Percentiles rank a stretch among this genome's conserved stretches.
Conservation (phyloP, 495 filamentous ascomycete species). For the Talaromyces stipitatus region DNA sequence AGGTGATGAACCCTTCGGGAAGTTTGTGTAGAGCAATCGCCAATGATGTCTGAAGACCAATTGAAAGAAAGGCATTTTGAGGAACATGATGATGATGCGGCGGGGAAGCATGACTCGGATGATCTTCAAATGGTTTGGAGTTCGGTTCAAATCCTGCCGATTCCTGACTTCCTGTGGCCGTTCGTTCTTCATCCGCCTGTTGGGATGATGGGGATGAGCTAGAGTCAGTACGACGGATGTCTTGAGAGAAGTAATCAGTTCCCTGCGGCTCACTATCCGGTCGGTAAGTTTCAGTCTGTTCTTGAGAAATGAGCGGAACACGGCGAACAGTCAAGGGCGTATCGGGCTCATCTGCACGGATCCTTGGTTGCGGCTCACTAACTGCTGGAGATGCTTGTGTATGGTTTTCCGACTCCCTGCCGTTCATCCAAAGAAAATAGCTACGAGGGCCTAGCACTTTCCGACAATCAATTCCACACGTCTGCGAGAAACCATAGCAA, state of each 20-base stretch:
- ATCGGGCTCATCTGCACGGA: constrained; percentile 2
- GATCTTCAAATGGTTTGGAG: constrained; percentile 7
- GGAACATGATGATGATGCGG: constrained; percentile 96
- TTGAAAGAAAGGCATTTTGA: constrained; percentile 84
- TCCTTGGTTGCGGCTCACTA: not conserved
- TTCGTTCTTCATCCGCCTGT: not conserved
- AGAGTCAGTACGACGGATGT: not conserved
- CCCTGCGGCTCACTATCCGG: not conserved
- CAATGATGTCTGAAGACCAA: constrained; percentile 86
- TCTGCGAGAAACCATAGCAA: constrained; percentile 78
- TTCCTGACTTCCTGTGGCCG: constrained; percentile 1
- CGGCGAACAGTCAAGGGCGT: constrained; percentile 8
- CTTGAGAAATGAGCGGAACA: not conserved
- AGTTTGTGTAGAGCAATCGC: constrained; percentile 96
- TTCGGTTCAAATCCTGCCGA: not conserved
- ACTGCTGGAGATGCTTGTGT: not conserved
- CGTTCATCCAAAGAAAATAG: not conserved
- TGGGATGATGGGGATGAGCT: not conserved
- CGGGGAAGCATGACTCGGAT: constrained; percentile 14
- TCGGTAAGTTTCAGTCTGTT: not conserved
- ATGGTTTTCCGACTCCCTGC: not conserved
- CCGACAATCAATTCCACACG: constrained; percentile 74
- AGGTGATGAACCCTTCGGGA: constrained; percentile 97
- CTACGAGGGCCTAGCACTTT: constrained; percentile 1
- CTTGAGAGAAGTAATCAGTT: constrained; percentile 1